Percentiles rank a stretch among this genome's conserved stretches.
Conservation (phyloP, 352 stramenopile species). For the Phytophthora niederhauseri region DNA sequence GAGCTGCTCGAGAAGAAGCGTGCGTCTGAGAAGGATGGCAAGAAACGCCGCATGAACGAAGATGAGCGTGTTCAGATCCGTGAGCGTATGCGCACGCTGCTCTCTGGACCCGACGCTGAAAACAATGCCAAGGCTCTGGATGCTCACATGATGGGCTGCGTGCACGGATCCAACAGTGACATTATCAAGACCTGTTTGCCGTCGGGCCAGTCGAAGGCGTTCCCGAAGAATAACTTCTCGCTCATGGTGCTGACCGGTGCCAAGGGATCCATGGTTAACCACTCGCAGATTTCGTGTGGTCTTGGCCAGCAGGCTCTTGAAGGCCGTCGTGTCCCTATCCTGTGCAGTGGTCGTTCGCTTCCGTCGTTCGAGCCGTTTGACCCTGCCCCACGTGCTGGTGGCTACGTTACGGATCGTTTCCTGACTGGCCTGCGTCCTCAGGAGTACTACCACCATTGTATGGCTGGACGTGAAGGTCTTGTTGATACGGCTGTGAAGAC, state of each 20-base stretch:
- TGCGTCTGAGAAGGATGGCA: constrained; percentile 49
- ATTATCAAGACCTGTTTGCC: constrained; percentile 99
- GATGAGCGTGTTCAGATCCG: constrained; percentile 71
- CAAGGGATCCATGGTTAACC: constrained; percentile 99
- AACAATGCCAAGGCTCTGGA: constrained; percentile 84
- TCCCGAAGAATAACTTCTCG: constrained; percentile 99
- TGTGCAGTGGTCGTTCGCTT: constrained; percentile 97
- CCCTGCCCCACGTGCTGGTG: constrained; percentile 96
- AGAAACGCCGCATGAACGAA: constrained; percentile 89
- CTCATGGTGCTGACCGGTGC: constrained; percentile 99
- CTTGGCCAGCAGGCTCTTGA: constrained; percentile 99
- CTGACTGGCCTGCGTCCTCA: constrained; percentile 96
- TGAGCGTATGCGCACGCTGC: constrained; percentile 75
- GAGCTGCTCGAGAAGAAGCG: constrained; percentile 73
- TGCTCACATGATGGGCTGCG: constrained; percentile 91
- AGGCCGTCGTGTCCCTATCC: constrained; percentile 97
- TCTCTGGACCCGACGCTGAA: constrained; percentile 71
- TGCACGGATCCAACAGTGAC: constrained; percentile 93
- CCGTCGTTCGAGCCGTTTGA: constrained; percentile 99
- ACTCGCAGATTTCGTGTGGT: constrained; percentile 98
- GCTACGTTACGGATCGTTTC: constrained; percentile 99
- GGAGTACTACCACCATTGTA: constrained; percentile 99
- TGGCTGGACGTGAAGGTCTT: constrained; percentile 99
- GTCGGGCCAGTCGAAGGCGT: constrained; percentile 96
- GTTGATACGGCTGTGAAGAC: constrained; percentile 99